phyloP scores from a whole-genome alignment of 164 flowering plant species.

The Cinnamomum chago region DNA sequence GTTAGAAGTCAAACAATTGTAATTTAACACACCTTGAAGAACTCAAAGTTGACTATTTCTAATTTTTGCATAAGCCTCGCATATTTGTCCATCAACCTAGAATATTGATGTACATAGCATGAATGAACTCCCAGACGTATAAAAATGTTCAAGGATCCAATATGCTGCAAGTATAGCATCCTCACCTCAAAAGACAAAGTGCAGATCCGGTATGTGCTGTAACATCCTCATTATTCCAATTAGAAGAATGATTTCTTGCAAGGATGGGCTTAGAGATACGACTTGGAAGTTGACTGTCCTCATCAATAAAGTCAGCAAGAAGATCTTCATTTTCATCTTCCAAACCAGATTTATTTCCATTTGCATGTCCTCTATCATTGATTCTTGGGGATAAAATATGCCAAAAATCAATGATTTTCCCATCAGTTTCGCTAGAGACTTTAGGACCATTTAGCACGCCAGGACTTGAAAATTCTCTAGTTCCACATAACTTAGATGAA shows the following conservation, averaged over 20 bases:
- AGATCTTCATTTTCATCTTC: conserved; percentile 99
- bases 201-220: conserved; percentile 90
- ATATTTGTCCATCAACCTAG: conserved; percentile 92
- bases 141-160: background rate
- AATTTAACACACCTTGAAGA: conserved; percentile 65
- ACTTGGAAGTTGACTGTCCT: conserved; percentile 99
- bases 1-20: no score
- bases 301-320: conserved; percentile 97
- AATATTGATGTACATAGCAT: conserved; percentile 10
- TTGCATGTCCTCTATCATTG: conserved; percentile 30
- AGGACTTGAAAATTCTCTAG: conserved; percentile 36
- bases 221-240: conserved; percentile 50
- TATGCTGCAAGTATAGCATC: conserved; percentile 9
- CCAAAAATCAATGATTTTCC: conserved; percentile 17
- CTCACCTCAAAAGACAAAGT: conserved; percentile 79
- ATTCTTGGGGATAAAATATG: conserved; percentile 30
- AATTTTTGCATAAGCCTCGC: conserved; percentile 98
- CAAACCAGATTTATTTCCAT: conserved; percentile 40
- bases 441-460: conserved; percentile 32
- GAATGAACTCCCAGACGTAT: background rate
- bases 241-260: conserved; percentile 39
- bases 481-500: conserved; percentile 32
- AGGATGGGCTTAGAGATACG: conserved; percentile 55
- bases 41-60: conserved; percentile 76
- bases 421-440: conserved; percentile 30